A percentile compares a stretch with the other conserved stretches of the same genome.
Conservation (phyloP, 768 basidiomycete species). For the Boletus vermiculosoides region DNA sequence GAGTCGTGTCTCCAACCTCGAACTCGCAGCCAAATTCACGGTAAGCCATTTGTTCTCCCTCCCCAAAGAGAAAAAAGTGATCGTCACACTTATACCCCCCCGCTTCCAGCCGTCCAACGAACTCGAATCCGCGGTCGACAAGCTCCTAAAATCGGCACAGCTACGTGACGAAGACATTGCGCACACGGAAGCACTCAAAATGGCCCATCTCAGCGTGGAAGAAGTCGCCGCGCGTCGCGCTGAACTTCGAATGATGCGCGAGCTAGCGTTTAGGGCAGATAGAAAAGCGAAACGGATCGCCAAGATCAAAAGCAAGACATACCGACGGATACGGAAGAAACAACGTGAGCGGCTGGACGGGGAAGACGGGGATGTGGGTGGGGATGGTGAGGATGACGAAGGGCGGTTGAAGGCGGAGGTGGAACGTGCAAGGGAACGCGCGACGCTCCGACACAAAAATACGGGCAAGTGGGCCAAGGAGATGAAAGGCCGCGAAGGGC, state of each 20-base stretch:
- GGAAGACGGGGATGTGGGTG: slow-evolving; percentile 9
- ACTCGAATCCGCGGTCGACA: slow-evolving; percentile 81
- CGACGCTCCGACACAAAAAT: slow-evolving; percentile 84
- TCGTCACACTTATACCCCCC: background rate
- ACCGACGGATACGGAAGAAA: slow-evolving; percentile 80
- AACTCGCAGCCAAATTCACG: slow-evolving; percentile 82
- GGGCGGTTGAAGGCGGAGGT: slow-evolving; percentile 66
- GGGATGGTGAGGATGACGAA: slow-evolving; percentile 44
- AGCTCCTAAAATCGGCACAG: slow-evolving; percentile 76
- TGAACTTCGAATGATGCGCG: slow-evolving; percentile 85
- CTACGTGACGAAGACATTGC: slow-evolving; percentile 79
- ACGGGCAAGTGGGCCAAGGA: slow-evolving; percentile 86
- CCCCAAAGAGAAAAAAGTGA: background rate
- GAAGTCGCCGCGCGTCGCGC: slow-evolving; percentile 80
- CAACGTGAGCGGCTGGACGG: slow-evolving; percentile 61
- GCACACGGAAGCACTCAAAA: slow-evolving; percentile 77
- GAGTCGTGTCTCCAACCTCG: slow-evolving; percentile 63
- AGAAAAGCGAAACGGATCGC: slow-evolving; percentile 83
- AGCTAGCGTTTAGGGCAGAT: slow-evolving; percentile 92
- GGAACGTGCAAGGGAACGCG: slow-evolving; percentile 83
- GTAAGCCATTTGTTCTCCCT: slow-evolving; percentile 37
- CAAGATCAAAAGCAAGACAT: slow-evolving; percentile 96
- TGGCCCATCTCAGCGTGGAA: slow-evolving; percentile 79
- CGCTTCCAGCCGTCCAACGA: slow-evolving; percentile 68
- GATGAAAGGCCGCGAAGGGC: slow-evolving; percentile 67